These are phyloP conservation scores for Metschnikowia drakensbergensis DNA, from an alignment of 805 yeast genomes.

Conservation along the genomic window DNA sequence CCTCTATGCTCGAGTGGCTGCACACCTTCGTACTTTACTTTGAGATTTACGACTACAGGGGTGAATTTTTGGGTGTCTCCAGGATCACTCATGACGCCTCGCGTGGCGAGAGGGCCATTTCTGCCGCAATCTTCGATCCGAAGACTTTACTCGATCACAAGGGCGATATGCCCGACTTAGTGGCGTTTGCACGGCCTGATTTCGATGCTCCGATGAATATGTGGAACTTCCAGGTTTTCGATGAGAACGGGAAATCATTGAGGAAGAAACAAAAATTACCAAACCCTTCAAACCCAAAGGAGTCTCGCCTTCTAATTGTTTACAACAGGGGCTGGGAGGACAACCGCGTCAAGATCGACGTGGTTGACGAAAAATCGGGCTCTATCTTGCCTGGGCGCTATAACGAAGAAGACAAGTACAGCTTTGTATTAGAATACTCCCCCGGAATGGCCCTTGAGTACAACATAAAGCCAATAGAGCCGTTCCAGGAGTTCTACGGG, in stretches of 20 bases:
- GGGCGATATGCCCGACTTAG: slow-evolving; percentile 23
- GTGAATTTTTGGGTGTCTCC: slow-evolving; percentile 26
- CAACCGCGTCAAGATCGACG: slow-evolving; percentile 7
- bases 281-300: not conserved
- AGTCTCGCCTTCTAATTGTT: slow-evolving; percentile 5
- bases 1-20: slow-evolving; percentile 7
- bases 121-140: slow-evolving; percentile 29
- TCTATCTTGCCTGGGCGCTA: slow-evolving; percentile 7
- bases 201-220: slow-evolving; percentile 23
- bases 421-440: slow-evolving; percentile 2
- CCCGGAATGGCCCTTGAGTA: not conserved
- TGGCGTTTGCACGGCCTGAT: slow-evolving; percentile 13
- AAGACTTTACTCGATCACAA: slow-evolving; percentile 28
- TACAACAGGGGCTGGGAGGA: slow-evolving; percentile 10
- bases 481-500: slow-evolving; percentile 7
- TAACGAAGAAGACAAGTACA: slow-evolving; percentile 4
- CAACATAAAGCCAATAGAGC: slow-evolving; percentile 2
- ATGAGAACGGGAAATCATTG: slow-evolving; percentile 6
- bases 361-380: slow-evolving; percentile 8
- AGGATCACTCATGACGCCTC: slow-evolving; percentile 26
- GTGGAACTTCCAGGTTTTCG: slow-evolving; percentile 28
- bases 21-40: slow-evolving; percentile 31
- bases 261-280: not conserved
- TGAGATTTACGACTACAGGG: slow-evolving; percentile 34
- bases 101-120: slow-evolving; percentile 12